Conservation (phyloP, 805 yeast species). For the Tetrapisispora namnaoensis region DNA sequence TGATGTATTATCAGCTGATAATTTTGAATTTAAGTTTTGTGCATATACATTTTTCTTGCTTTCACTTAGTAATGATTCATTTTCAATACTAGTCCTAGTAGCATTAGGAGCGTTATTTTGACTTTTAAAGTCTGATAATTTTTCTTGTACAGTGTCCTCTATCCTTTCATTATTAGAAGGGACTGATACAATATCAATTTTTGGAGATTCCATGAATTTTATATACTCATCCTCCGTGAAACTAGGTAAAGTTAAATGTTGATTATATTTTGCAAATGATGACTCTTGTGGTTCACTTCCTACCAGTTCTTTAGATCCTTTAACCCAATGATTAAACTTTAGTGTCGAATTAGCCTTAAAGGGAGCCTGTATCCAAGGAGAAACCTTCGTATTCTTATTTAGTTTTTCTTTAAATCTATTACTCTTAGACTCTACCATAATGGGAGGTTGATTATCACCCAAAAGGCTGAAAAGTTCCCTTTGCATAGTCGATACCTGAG, state of each 20-base stretch:
- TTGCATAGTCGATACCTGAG: conserved; percentile 58
- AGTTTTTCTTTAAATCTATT: conserved; percentile 56
- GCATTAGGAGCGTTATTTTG: no score
- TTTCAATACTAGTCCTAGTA: no score
- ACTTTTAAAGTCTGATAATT: background rate
- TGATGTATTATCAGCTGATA: conserved; percentile 3
- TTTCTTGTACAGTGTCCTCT: background rate
- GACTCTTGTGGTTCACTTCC: conserved; percentile 33
- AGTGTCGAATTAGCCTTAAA: conserved; percentile 50
- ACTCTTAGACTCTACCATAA: conserved; percentile 36
- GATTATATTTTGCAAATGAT: conserved; percentile 66
- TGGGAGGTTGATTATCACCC: conserved; percentile 90
- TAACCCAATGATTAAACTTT: conserved; percentile 74
- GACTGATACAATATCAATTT: conserved; percentile 1
- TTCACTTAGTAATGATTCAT: background rate
- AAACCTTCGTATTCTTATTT: conserved; percentile 48
- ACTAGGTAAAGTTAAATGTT: conserved; percentile 56
- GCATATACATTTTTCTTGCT: background rate
- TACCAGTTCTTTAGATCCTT: conserved; percentile 46
- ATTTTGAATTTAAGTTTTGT: conserved; percentile 1
- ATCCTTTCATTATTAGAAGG: conserved; percentile 2
- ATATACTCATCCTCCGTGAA: conserved; percentile 56
- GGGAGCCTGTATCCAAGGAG: conserved; percentile 71
- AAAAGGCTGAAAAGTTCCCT: conserved; percentile 80
- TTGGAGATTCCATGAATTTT: conserved; percentile 36